A percentile compares a stretch with the other conserved stretches of the same genome.
phyloP scores from a whole-genome alignment of 257 asterid species.

The Solanum peruvianum region DNA sequence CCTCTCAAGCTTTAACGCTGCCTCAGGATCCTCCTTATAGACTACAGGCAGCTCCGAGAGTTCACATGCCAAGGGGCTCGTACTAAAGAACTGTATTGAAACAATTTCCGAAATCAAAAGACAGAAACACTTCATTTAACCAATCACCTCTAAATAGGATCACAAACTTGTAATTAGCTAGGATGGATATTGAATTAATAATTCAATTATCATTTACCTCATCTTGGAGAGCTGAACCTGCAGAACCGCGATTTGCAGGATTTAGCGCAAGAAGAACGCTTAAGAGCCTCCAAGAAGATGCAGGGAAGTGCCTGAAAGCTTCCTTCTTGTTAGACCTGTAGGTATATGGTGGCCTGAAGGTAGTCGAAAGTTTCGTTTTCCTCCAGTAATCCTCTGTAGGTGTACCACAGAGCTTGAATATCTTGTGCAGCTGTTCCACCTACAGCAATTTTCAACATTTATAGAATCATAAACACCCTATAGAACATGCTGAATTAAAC shows the following conservation, averaged over 20 bases:
- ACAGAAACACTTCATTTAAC: background rate
- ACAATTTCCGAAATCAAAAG: background rate
- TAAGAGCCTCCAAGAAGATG: constrained; percentile 47
- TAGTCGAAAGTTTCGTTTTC: constrained; percentile 35
- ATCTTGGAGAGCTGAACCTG: constrained; percentile 43
- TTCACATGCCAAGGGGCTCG: constrained; percentile 55
- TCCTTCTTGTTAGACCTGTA: constrained; percentile 41
- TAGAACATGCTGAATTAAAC: no score
- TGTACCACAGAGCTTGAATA: constrained; percentile 79
- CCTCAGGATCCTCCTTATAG: constrained; percentile 30
- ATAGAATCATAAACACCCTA: background rate
- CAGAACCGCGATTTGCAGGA: constrained; percentile 46
- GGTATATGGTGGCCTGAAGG: constrained; percentile 57
- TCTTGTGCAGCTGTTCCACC: constrained; percentile 78
- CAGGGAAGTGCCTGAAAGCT: constrained; percentile 44
- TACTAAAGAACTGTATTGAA: constrained; percentile 37
- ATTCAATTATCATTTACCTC: constrained; percentile 20
- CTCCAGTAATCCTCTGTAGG: constrained; percentile 57
- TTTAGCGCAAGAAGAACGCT: constrained; percentile 50
- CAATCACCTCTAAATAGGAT: background rate
- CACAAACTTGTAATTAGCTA: background rate
- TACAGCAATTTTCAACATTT: background rate
- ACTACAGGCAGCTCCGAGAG: constrained; percentile 49
- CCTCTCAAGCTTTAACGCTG: constrained; percentile 15
- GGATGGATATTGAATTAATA: background rate